phyloP scores from a whole-genome alignment of 441 rosid species.

The Gossypium schwendimanii region DNA sequence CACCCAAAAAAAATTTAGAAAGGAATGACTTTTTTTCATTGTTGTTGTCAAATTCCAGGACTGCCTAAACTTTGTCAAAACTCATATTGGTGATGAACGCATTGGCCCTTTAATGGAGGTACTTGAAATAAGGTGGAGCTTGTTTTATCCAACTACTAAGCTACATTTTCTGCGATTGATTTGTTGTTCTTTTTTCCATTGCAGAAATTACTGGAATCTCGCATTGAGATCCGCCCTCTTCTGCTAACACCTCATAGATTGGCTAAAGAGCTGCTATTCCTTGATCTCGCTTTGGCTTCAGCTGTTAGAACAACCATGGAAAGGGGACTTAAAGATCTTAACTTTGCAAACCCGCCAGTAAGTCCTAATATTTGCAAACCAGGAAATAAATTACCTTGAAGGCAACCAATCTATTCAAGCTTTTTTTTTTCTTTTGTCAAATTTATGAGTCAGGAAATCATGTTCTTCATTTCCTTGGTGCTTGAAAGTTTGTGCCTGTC shows the following conservation, averaged over 20 bases:
- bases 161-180: constrained; percentile 12
- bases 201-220: constrained; percentile 55
- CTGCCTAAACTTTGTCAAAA: constrained; percentile 39
- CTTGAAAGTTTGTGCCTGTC: constrained; percentile 71
- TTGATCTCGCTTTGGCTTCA: constrained; percentile 66
- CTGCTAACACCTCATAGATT: constrained; percentile 37
- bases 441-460: constrained; percentile 42
- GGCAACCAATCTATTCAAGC: background rate
- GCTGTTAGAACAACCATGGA: constrained; percentile 60
- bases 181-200: constrained; percentile 11
- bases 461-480: constrained; percentile 50
- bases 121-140: constrained; percentile 5
- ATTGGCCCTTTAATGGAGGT: constrained; percentile 42
- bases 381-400: background rate
- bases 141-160: constrained; percentile 3
- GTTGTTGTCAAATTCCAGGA: constrained; percentile 32
- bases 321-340: constrained; percentile 51
- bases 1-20: background rate
- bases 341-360: constrained; percentile 44
- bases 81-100: constrained; percentile 37
- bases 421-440: constrained; percentile 6
- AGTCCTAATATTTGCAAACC: constrained; percentile 1
- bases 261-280: constrained; percentile 52
- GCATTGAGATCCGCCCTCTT: constrained; percentile 49
- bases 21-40: constrained; percentile 7